phyloP scores from a whole-genome alignment of 306 rosid genomes.

The Nissolia schottii region DNA sequence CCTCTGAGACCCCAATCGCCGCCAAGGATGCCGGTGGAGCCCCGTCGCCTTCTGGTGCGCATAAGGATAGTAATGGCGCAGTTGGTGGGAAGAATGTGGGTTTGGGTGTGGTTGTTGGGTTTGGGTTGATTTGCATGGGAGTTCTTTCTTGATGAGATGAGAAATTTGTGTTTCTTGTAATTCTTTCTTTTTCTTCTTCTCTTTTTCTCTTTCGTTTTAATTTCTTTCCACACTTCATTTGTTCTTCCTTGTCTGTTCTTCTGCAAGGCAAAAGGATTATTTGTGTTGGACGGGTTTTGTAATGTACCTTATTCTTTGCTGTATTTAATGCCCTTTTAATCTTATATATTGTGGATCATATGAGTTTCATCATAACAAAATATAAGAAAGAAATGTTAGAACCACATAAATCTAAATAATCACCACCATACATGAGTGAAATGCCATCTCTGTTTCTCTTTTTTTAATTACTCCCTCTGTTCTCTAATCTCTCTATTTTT shows the following conservation, averaged over 20 bases:
- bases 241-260: not conserved
- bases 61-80: not conserved
- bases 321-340: not conserved
- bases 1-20: not conserved
- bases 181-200: not conserved
- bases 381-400: no score
- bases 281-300: constrained; percentile 3
- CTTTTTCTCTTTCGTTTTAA: no score
- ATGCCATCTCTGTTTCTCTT: no score
- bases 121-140: constrained; percentile 40
- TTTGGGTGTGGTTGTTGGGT: constrained; percentile 29
- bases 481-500: no score
- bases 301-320: constrained; percentile 19
- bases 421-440: no score
- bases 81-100: constrained; percentile 23
- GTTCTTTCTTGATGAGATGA: constrained; percentile 21
- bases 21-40: not conserved
- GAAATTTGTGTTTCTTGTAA: not conserved
- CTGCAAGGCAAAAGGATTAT: not conserved
- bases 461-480: no score
- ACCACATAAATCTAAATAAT: no score
- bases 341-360: not conserved
- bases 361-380: not conserved
- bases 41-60: constrained; percentile 10
- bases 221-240: not conserved